Base-by-base conservation (phyloP, 2,329 filamentous ascomycete genomes). In the Penicillium nordicum region DNA sequence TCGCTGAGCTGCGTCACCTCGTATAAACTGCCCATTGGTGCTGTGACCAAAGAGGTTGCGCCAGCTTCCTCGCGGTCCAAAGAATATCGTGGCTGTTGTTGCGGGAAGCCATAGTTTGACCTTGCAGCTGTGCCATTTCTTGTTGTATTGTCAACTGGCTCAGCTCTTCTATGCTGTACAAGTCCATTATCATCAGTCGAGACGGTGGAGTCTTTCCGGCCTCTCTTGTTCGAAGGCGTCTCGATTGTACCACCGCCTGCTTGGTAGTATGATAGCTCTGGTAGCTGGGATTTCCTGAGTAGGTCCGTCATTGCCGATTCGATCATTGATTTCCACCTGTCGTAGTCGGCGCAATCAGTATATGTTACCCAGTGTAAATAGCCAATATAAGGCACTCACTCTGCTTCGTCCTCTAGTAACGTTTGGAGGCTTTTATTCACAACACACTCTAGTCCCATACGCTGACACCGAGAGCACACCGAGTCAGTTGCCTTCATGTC, bases 341-440 rank as follows among this genome's bases (percentile, higher is more conserved):
- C 29, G 12, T 51, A 34, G 48, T 21, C 36, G 27, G 59, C 37
- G 21, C 34, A 10, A 45, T 69, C 54, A 64, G 58, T 45, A 36
- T 40, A 44, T 12, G 12, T 45, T 47, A 9, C 18, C 46, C 46
- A 23, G 18, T 25, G 16, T 47, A 41, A 32, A 29, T 18, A 42
- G 7, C 64, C 34, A 67, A 55, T 38, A 21, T 34, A 45, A 53
- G 43, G 37, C 18, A 49, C 72, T 63, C 74, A 77, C 67, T 80
- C 78, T 10, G 74, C 73, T 60, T 82, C 79, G 56, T 80, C 77
- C 50, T 75, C 72, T 23, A 82, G 72, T 63, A 82, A 66, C 10
- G 78, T 80, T 64, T 78, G 76, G 25, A 78, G 71, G 57, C 78
- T 81, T 58, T 81, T 82, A 63, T 82, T 82, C 48, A 82, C 70